Percentiles rank a stretch among this genome's conserved stretches.
These are phyloP conservation scores for Leptomonas pyrrhocoris DNA, from an alignment of 208 protist species.

Conservation along the genomic window DNA sequence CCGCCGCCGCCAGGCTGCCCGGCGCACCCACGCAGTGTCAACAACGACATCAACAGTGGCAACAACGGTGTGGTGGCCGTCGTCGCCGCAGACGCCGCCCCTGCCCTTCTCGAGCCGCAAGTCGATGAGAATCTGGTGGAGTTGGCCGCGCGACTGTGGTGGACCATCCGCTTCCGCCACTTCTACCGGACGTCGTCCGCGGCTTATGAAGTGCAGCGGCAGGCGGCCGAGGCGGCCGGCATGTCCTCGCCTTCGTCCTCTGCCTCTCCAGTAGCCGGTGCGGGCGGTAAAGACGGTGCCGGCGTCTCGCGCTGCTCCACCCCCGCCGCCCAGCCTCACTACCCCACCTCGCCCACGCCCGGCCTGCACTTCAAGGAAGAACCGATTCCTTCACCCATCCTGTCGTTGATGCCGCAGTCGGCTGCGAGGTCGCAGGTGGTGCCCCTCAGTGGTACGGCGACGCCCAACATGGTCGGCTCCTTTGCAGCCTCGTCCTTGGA, in stretches of 20 bases:
- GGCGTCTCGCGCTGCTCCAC: constrained; percentile 17
- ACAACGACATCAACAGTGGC: not conserved
- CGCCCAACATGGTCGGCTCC: constrained; percentile 30
- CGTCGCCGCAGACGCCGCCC: not conserved
- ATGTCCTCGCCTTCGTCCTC: constrained; percentile 17
- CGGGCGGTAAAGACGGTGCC: not conserved
- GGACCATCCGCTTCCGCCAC: constrained; percentile 35
- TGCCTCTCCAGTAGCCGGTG: not conserved
- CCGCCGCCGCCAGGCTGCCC: not conserved
- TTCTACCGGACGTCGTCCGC: constrained; percentile 25
- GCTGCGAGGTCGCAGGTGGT: not conserved
- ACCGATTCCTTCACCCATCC: not conserved
- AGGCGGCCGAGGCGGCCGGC: constrained; percentile 20
- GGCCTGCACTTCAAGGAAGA: constrained; percentile 1
- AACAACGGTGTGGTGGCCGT: not conserved
- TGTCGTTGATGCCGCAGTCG: not conserved
- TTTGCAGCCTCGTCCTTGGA: constrained; percentile 24
- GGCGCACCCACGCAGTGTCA: not conserved
- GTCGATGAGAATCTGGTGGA: constrained; percentile 30
- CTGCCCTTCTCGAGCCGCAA: not conserved
- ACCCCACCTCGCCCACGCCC: constrained; percentile 2
- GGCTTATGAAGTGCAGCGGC: constrained; percentile 39
- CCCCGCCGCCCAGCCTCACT: constrained; percentile 17
- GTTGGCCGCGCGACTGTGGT: constrained; percentile 38
- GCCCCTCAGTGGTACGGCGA: constrained; percentile 25